Base-by-base conservation (phyloP, 208 protist species). In the Trichomonas gallinae region DNA sequence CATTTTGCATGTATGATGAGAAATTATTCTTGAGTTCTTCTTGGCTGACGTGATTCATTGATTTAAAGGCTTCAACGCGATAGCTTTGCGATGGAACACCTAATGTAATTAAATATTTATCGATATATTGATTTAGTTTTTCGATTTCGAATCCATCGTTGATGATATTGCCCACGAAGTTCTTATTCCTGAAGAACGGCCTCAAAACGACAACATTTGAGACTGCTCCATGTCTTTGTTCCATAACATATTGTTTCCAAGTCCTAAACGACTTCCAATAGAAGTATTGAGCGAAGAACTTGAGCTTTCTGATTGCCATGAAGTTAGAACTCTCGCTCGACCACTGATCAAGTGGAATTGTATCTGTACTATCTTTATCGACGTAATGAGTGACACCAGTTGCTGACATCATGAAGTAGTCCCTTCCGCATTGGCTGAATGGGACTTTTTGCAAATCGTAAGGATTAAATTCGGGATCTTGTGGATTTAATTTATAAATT, bases 321-420 rank as follows among this genome's bases (percentile, higher is more conserved):
- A 93, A 93, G 26, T 13, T 51, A 13, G 87, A 34, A n/a, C 13
- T 42, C n/a, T 48, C 87, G 8, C 31, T 93, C 51, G 87, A 34
- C 87, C 87, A 93, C 44, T 93, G 87, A 93, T 93, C 87, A 15
- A 93, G 26, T 11, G 87, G 42, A 51, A 93, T 40, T 34, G 42
- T 34, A 34, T 93, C 87, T 21, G 87, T 58, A 51, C 44, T 93
- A 26, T 44, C 87, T 48, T 93, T 44, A 51, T 17, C 44, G 2
- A 34, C 13, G 17, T 48, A 42, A 38, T 48, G n/a, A 34, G 87
- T 93, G 15, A 93, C 44, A 93, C 87, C 87, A 34, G 40, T 93
- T n/a, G 87, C 87, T 26, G 87, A 93, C 87, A 93, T 93, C 13
- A 44, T 93, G 36, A 93, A 93, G 45, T 93, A 51, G 26, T 93